Evolutionary conservation across 257 asterid species (phyloP).

Genomic region (Sherardia arvensis): DNA sequence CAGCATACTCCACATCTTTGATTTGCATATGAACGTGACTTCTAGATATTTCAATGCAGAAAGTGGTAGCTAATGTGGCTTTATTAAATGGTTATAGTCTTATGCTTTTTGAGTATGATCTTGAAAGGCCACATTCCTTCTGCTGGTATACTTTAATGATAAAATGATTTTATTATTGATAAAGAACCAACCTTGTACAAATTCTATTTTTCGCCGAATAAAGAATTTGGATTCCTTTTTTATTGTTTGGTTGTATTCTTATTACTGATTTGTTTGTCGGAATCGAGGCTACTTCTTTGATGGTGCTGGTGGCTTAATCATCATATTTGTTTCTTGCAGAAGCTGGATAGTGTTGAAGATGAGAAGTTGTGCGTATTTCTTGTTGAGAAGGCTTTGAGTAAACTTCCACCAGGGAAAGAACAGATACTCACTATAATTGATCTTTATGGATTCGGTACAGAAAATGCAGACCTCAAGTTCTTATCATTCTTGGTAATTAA

Average conservation of each 20-base stretch:
- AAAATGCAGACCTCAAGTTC: slow-evolving; percentile 76
- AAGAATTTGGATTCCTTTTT: not conserved
- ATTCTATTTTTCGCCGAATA: not conserved
- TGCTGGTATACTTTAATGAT: not conserved
- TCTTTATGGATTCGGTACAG: slow-evolving; percentile 54
- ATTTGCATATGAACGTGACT: not conserved
- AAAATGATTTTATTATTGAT: no score
- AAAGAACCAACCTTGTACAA: not conserved
- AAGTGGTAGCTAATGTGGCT: not conserved
- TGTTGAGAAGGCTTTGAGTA: slow-evolving; percentile 74
- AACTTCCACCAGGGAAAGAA: slow-evolving; percentile 56
- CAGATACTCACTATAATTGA: slow-evolving; percentile 65
- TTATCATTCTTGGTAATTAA: slow-evolving; percentile 69
- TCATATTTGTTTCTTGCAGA: slow-evolving; percentile 20
- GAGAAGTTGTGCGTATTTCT: slow-evolving; percentile 70
- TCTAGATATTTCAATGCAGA: not conserved
- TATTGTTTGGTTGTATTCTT: not conserved
- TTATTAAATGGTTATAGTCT: not conserved
- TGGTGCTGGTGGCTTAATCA: not conserved
- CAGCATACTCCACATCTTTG: not conserved
- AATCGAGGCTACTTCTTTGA: not conserved
- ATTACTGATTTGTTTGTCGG: not conserved
- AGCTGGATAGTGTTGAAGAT: slow-evolving; percentile 46
- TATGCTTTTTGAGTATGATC: not conserved
- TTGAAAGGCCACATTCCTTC: not conserved